A percentile compares a stretch with the other conserved stretches of the same genome.
Evolutionary conservation across 2,329 filamentous ascomycete genomes (phyloP).

Genomic region (Leptodontidium sp.): DNA sequence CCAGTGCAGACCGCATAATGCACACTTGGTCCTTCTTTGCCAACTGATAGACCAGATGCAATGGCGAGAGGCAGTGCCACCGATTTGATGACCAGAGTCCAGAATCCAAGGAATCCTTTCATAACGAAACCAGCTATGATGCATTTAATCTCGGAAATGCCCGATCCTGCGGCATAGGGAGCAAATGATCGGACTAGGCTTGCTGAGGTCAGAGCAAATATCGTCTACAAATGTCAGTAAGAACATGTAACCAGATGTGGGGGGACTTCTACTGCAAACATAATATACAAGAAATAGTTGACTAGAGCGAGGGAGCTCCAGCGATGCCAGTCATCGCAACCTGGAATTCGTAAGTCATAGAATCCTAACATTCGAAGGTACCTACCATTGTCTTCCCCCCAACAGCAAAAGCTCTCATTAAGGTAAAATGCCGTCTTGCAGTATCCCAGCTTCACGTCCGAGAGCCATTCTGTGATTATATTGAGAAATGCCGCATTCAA

Average conservation of each 20-base stretch:
- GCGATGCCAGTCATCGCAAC: slow-evolving; percentile 86
- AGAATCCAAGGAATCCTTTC: slow-evolving; percentile 94
- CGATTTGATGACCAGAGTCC: slow-evolving; percentile 94
- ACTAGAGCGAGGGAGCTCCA: slow-evolving; percentile 82
- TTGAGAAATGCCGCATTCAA: slow-evolving; percentile 92
- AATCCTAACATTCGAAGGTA: not conserved
- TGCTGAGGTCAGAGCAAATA: slow-evolving; percentile 85
- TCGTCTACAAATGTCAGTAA: slow-evolving; percentile 56
- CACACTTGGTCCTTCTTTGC: slow-evolving; percentile 98
- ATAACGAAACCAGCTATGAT: slow-evolving; percentile 99
- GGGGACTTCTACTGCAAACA: slow-evolving; percentile 72
- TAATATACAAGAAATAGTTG: slow-evolving; percentile 89
- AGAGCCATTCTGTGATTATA: slow-evolving; percentile 96
- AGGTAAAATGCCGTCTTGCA: slow-evolving; percentile 96
- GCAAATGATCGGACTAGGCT: slow-evolving; percentile 89
- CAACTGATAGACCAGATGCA: slow-evolving; percentile 90
- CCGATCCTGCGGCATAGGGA: slow-evolving; percentile 94
- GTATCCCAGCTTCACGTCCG: slow-evolving; percentile 95
- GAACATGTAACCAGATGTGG: not conserved
- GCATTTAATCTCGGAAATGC: slow-evolving; percentile 98
- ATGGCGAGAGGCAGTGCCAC: slow-evolving; percentile 91
- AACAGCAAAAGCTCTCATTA: slow-evolving; percentile 98
- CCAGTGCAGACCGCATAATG: slow-evolving; percentile 98
- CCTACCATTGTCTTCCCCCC: slow-evolving; percentile 86
- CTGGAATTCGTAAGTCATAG: slow-evolving; percentile 52